These are phyloP conservation scores for Tulasnella sp. DNA, from an alignment of 768 basidiomycete genomes.

Conservation along the genomic window DNA sequence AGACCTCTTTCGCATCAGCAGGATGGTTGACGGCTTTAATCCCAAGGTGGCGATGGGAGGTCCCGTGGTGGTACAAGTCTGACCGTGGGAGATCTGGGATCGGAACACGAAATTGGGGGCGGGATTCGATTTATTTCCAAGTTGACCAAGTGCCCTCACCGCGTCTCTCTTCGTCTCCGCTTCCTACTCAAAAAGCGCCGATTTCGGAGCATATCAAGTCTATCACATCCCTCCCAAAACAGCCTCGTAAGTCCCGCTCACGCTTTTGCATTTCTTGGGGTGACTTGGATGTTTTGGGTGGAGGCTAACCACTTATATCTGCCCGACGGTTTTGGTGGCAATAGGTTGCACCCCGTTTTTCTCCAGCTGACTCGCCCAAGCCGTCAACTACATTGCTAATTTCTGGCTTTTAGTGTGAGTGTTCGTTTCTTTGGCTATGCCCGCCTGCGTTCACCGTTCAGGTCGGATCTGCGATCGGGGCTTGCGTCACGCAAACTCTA, in stretches of 20 bases:
- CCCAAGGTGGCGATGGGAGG: not conserved
- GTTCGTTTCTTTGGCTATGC: not conserved
- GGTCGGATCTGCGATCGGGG: conserved; percentile 12
- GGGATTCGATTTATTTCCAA: conserved; percentile 12
- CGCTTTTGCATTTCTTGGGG: not conserved
- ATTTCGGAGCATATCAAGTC: conserved; percentile 7
- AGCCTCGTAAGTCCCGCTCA: not conserved
- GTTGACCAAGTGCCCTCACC: not conserved
- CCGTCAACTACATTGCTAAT: not conserved
- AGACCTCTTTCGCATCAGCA: too few species aligned
- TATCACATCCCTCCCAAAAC: not conserved
- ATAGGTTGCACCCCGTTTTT: not conserved
- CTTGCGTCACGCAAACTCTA: not conserved
- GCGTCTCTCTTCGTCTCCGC: conserved; percentile 3
- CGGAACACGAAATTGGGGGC: conserved; percentile 8
- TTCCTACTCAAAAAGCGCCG: conserved; percentile 1
- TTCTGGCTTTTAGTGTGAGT: not conserved
- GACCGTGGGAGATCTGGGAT: conserved; percentile 13
- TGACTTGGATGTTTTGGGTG: conserved; percentile 9
- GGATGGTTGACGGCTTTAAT: too few species aligned
- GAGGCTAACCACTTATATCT: not conserved
- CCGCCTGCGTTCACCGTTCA: not conserved
- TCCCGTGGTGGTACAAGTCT: conserved; percentile 9
- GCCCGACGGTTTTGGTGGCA: conserved; percentile 1
- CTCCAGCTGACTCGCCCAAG: not conserved